Conservation (phyloP, 306 rosid genomes). For the Vachellia pachyceras region DNA sequence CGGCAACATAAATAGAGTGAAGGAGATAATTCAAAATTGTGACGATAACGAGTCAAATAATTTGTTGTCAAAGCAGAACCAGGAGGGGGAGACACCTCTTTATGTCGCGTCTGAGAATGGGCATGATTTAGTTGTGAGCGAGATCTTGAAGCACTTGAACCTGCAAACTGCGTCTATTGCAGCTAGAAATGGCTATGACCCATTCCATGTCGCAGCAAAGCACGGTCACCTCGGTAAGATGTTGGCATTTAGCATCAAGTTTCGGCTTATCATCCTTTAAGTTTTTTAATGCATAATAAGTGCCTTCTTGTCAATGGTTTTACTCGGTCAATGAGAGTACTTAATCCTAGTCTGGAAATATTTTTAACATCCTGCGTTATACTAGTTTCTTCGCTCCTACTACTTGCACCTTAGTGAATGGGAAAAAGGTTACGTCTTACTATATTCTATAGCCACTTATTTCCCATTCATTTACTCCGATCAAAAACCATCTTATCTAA, state of each 20-base stretch:
- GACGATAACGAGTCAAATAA: conserved; percentile 50
- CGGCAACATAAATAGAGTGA: conserved; percentile 64
- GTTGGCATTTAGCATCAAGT: not conserved
- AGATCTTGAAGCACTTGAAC: conserved; percentile 79
- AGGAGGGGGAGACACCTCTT: conserved; percentile 92
- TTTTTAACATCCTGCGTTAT: not conserved
- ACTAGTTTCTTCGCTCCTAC: conserved; percentile 1
- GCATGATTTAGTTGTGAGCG: conserved; percentile 65
- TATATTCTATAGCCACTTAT: not conserved
- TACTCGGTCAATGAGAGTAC: conserved; percentile 22
- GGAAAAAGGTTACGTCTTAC: not conserved
- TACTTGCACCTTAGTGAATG: not conserved
- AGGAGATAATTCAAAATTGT: conserved; percentile 65
- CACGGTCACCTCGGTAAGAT: conserved; percentile 92
- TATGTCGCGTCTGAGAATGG: conserved; percentile 89
- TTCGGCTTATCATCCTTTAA: conserved; percentile 19
- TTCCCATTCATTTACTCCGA: not conserved
- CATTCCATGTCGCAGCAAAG: conserved; percentile 88
- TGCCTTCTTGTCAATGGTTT: conserved; percentile 10
- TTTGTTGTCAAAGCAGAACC: conserved; percentile 73
- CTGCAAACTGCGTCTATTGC: conserved; percentile 77
- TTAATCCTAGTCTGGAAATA: conserved; percentile 14
- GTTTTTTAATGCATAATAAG: not conserved
- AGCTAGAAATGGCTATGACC: conserved; percentile 86
- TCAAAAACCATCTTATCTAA: too few relatives aligned